phyloP scores from a whole-genome alignment of 2,329 filamentous ascomycete species.

The Penicillium expansum region DNA sequence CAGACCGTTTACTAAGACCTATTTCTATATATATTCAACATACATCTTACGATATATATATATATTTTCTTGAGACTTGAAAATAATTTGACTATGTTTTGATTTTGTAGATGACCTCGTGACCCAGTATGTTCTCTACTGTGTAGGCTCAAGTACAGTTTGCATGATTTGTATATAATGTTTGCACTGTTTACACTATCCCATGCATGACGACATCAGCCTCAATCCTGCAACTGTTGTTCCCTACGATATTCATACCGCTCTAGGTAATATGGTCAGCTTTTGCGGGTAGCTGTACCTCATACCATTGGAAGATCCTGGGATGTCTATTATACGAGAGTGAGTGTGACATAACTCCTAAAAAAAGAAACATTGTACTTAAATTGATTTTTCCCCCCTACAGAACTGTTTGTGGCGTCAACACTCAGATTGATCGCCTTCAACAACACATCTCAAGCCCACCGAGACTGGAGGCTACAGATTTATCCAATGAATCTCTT shows the following conservation, averaged over 20 bases:
- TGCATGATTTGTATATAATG: neutral
- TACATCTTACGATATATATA: too few relatives aligned
- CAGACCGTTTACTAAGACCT: neutral
- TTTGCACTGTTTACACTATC: neutral
- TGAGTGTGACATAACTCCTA: conserved; percentile 2
- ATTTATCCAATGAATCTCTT: conserved; percentile 10
- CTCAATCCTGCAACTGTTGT: neutral
- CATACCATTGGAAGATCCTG: neutral
- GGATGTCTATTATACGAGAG: conserved; percentile 27
- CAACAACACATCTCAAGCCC: conserved; percentile 43
- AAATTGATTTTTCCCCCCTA: neutral
- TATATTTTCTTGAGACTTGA: too few relatives aligned
- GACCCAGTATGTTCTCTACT: conserved; percentile 1
- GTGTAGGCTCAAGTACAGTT: conserved; percentile 4
- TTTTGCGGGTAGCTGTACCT: neutral
- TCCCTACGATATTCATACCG: neutral
- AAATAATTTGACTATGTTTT: too few relatives aligned
- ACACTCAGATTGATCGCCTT: conserved; percentile 57
- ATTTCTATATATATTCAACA: neutral
- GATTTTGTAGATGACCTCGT: neutral
- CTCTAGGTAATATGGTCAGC: neutral
- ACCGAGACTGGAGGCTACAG: conserved; percentile 23
- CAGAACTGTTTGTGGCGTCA: conserved; percentile 57
- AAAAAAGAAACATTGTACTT: neutral
- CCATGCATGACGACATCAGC: conserved; percentile 1